Conservation (phyloP, 2,329 filamentous ascomycete species). For the Clarireedia monteithiana region DNA sequence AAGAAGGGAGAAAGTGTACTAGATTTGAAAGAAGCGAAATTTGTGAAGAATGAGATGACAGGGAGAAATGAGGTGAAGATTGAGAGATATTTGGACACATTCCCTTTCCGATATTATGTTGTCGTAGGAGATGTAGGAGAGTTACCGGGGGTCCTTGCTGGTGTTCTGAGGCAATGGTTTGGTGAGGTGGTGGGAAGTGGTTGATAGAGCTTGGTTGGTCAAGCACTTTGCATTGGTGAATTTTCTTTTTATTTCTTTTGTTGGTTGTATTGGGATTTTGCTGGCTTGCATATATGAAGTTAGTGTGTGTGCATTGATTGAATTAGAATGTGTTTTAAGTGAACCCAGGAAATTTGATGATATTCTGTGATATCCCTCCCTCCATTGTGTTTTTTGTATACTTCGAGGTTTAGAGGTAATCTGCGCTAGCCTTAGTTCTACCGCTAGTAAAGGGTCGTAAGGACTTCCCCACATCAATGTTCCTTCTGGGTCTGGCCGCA, state of each 20-base stretch:
- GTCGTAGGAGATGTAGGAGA: constrained; percentile 90
- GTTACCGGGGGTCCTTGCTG: constrained; percentile 79
- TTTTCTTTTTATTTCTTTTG: background rate
- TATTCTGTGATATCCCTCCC: too few relatives aligned
- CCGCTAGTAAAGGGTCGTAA: too few relatives aligned
- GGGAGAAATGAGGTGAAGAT: constrained; percentile 65
- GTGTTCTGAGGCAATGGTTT: constrained; percentile 93
- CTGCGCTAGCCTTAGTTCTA: too few relatives aligned
- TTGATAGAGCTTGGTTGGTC: background rate
- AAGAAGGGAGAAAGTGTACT: constrained; percentile 63
- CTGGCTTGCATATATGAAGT: background rate
- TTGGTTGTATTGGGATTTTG: background rate
- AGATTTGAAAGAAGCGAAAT: constrained; percentile 81
- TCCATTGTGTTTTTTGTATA: too few relatives aligned
- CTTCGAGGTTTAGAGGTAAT: too few relatives aligned
- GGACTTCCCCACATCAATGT: too few relatives aligned
- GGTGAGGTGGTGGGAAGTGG: constrained; percentile 46
- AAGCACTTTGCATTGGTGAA: background rate
- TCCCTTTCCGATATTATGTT: constrained; percentile 95
- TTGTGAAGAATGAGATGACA: constrained; percentile 54
- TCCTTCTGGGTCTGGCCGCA: too few relatives aligned
- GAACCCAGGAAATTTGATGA: too few relatives aligned
- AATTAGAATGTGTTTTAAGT: background rate
- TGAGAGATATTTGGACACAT: constrained; percentile 86
- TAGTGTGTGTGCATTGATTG: background rate